Evolutionary conservation across 2,329 filamentous ascomycete species (phyloP).

Genomic region (Colletotrichum neosansevieriae): DNA sequence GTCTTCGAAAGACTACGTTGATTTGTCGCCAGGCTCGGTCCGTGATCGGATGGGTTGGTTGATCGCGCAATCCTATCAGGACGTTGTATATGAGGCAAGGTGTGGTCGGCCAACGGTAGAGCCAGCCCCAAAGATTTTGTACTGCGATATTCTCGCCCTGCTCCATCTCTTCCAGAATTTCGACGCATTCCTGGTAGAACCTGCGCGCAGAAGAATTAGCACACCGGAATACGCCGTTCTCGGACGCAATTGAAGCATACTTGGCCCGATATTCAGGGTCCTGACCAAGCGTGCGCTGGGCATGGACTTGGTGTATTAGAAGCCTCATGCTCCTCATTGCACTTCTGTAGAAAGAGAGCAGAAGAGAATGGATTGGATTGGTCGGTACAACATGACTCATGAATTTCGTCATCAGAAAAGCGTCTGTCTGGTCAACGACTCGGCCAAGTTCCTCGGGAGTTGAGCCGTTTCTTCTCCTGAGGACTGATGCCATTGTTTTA

Average conservation of each 20-base stretch:
- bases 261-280: slow-evolving; percentile 25
- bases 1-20: slow-evolving; percentile 38
- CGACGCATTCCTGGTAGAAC: slow-evolving; percentile 33
- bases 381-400: slow-evolving; percentile 24
- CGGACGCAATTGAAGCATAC: background rate
- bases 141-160: slow-evolving; percentile 35
- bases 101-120: slow-evolving; percentile 40
- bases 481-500: slow-evolving; percentile 21
- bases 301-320: slow-evolving; percentile 1
- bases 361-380: background rate
- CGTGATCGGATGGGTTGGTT: slow-evolving; percentile 33
- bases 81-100: slow-evolving; percentile 32
- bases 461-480: slow-evolving; percentile 14
- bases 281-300: background rate
- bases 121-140: slow-evolving; percentile 40
- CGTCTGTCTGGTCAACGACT: slow-evolving; percentile 30
- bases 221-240: no score
- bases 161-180: slow-evolving; percentile 40
- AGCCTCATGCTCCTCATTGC: slow-evolving; percentile 25
- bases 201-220: background rate
- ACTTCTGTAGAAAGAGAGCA: slow-evolving; percentile 7
- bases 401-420: slow-evolving; percentile 30
- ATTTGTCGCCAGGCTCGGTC: slow-evolving; percentile 42
- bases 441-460: slow-evolving; percentile 21
- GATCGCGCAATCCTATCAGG: slow-evolving; percentile 38